A percentile compares a stretch with the other conserved stretches of the same genome.
Conservation (phyloP, 148 eudicot genomes). For the Suaeda aralocaspica region DNA sequence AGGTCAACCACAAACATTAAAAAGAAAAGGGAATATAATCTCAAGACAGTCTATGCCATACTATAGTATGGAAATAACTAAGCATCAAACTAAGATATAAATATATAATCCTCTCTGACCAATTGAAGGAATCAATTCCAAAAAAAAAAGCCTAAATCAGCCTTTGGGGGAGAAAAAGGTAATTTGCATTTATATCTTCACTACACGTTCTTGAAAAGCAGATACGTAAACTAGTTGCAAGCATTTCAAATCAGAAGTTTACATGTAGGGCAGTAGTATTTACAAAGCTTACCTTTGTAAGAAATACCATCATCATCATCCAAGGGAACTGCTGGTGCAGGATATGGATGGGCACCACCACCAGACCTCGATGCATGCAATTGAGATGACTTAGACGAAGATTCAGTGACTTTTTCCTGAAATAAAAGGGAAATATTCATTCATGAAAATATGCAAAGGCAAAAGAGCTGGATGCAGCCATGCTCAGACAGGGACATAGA, state of each 20-base stretch:
- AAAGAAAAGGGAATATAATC: not conserved
- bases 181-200: too few species aligned
- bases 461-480: not conserved
- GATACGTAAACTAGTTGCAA: not conserved
- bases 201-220: not conserved
- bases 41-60: not conserved
- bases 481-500: not conserved
- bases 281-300: constrained; percentile 44
- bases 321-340: constrained; percentile 45
- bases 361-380: constrained; percentile 44
- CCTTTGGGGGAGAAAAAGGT: too few species aligned
- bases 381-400: constrained; percentile 61
- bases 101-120: not conserved
- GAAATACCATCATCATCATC: constrained; percentile 82
- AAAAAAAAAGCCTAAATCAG: too few species aligned
- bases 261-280: not conserved
- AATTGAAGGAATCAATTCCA: not conserved
- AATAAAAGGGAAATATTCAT: constrained; percentile 11
- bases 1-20: not conserved
- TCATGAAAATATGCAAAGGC: not conserved
- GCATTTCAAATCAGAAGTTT: not conserved
- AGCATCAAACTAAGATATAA: not conserved
- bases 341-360: constrained; percentile 55
- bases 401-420: constrained; percentile 75
- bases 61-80: not conserved